Conservation (phyloP, 2,329 filamentous ascomycete species). For the Ophiocordyceps polyrhachis-furcata region DNA sequence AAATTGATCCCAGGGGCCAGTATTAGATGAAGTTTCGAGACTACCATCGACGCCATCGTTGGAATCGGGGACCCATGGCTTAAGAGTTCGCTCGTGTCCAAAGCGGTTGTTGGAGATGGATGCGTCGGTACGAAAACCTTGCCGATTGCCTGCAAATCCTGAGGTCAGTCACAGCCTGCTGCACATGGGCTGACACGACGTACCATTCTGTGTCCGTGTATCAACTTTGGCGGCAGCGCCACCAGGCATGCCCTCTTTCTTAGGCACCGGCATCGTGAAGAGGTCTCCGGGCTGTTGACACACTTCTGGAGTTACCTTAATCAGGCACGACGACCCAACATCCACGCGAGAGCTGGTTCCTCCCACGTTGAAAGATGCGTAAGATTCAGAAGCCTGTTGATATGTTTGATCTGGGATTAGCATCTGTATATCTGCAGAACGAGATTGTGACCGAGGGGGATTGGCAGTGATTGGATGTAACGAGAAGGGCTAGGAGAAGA, state of each 20-base stretch:
- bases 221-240: constrained; percentile 13
- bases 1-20: constrained; percentile 75
- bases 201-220: constrained; percentile 18
- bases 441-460: background rate
- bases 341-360: constrained; percentile 4
- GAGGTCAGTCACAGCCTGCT: constrained; percentile 2
- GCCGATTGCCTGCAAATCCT: constrained; percentile 35
- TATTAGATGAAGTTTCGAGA: constrained; percentile 40
- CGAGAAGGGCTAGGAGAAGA: background rate
- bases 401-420: background rate
- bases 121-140: constrained; percentile 66
- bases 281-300: constrained; percentile 7
- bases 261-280: constrained; percentile 17
- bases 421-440: background rate
- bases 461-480: background rate
- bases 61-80: constrained; percentile 61
- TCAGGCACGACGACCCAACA: constrained; percentile 8
- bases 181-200: background rate
- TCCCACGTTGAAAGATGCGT: no score
- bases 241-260: constrained; percentile 18
- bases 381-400: background rate
- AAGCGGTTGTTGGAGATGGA: constrained; percentile 65
- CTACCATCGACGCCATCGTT: constrained; percentile 46
- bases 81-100: constrained; percentile 54
- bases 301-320: constrained; percentile 9